These are phyloP conservation scores for Echites panduratus DNA, from an alignment of 257 asterid genomes.

Conservation along the genomic window DNA sequence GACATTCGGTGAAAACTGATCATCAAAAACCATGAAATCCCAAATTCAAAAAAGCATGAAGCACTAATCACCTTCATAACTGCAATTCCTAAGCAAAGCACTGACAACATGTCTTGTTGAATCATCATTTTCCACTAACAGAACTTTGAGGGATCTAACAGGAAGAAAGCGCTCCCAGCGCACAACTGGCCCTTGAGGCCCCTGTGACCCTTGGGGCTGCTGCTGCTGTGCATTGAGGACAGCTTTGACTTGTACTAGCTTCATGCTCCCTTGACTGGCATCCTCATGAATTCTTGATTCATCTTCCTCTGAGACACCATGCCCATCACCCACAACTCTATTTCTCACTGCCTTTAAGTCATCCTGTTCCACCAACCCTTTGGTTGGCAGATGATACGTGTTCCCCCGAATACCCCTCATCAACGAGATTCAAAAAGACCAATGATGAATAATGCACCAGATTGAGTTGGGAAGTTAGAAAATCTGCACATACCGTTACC, in stretches of 20 bases:
- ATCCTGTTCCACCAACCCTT: slow-evolving; percentile 28
- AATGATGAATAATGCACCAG: slow-evolving; percentile 30
- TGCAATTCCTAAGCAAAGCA: slow-evolving; percentile 51
- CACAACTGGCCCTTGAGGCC: slow-evolving; percentile 20
- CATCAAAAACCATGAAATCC: background rate
- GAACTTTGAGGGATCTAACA: slow-evolving; percentile 45
- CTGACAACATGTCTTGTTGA: slow-evolving; percentile 52
- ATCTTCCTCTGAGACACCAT: slow-evolving; percentile 29
- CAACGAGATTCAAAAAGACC: slow-evolving; percentile 47
- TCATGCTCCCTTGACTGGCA: slow-evolving; percentile 18
- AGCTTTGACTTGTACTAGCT: slow-evolving; percentile 26
- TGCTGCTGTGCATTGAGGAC: slow-evolving; percentile 20
- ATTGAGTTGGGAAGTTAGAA: slow-evolving; percentile 27
- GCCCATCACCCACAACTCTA: slow-evolving; percentile 26
- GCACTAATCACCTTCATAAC: slow-evolving; percentile 37
- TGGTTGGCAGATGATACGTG: slow-evolving; percentile 24
- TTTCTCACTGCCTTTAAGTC: slow-evolving; percentile 24
- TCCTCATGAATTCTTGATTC: slow-evolving; percentile 34
- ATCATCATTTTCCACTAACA: slow-evolving; percentile 50
- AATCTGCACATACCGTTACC: slow-evolving; percentile 34
- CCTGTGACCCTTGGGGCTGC: slow-evolving; percentile 7
- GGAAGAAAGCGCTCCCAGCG: slow-evolving; percentile 56
- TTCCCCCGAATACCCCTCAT: slow-evolving; percentile 38
- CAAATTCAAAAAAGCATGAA: background rate
- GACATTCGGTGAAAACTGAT: background rate